Percentiles rank a stretch among this genome's conserved stretches.
These are phyloP conservation scores for Blastobotrys proliferans DNA, from an alignment of 1,139 yeast species.

Conservation along the genomic window DNA sequence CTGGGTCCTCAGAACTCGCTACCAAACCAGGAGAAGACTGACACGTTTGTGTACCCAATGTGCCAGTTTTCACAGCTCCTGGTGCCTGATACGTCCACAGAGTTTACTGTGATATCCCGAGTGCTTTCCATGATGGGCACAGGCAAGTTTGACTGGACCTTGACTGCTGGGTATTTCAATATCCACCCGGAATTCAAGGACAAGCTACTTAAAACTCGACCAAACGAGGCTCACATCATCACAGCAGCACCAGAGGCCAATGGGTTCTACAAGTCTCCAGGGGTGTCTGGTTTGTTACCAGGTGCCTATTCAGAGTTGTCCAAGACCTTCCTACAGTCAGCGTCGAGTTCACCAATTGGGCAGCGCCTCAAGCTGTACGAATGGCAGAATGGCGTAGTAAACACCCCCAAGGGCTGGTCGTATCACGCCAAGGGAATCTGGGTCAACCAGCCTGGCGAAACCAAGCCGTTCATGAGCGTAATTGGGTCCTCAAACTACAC, in stretches of 20 bases:
- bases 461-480: constrained; percentile 67
- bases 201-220: constrained; percentile 55
- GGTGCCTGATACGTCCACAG: constrained; percentile 66
- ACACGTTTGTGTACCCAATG: constrained; percentile 83
- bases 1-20: constrained; percentile 30
- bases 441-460: constrained; percentile 55
- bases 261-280: constrained; percentile 82
- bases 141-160: constrained; percentile 67
- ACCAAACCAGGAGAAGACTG: constrained; percentile 31
- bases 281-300: constrained; percentile 79
- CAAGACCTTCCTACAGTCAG: constrained; percentile 58
- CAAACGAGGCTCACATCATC: constrained; percentile 61
- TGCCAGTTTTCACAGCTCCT: constrained; percentile 87
- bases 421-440: constrained; percentile 98
- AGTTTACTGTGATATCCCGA: constrained; percentile 63
- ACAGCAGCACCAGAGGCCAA: constrained; percentile 91
- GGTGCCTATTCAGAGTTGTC: constrained; percentile 82
- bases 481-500: constrained; percentile 95
- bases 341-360: constrained; percentile 27
- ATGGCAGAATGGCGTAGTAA: constrained; percentile 85
- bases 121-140: constrained; percentile 55
- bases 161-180: constrained; percentile 96
- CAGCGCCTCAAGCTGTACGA: constrained; percentile 57
- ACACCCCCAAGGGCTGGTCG: constrained; percentile 86
- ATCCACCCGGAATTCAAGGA: constrained; percentile 71